These are phyloP conservation scores for Albatrellus sp. DNA, from an alignment of 1,284 basidiomycete species.

Conservation along the genomic window DNA sequence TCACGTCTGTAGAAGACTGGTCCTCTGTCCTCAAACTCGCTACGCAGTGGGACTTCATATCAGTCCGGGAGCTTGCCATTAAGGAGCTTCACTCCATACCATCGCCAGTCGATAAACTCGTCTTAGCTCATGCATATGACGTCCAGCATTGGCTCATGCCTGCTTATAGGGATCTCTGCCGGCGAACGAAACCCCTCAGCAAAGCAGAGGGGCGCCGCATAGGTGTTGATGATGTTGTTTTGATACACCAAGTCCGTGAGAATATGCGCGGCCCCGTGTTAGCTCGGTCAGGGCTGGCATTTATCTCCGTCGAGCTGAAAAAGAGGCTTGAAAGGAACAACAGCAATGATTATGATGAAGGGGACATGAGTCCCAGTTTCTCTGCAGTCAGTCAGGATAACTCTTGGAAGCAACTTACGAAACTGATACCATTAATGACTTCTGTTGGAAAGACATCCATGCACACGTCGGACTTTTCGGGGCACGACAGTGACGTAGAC, in stretches of 20 bases:
- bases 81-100: constrained; percentile 4
- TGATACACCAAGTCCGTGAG: not conserved
- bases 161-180: constrained; percentile 7
- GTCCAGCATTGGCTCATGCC: constrained; percentile 5
- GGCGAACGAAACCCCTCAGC: constrained; percentile 4
- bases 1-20: constrained; percentile 10
- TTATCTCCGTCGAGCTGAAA: too few relatives aligned
- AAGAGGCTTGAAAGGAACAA: too few relatives aligned
- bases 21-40: constrained; percentile 12
- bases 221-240: constrained; percentile 3
- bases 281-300: too few relatives aligned
- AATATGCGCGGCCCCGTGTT: too few relatives aligned
- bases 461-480: too few relatives aligned
- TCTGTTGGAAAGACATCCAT: too few relatives aligned
- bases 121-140: constrained; percentile 9
- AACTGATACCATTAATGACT: too few relatives aligned
- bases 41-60: constrained; percentile 9
- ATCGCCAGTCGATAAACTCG: constrained; percentile 11
- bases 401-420: too few relatives aligned
- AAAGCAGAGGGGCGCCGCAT: constrained; percentile 7
- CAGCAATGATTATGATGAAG: too few relatives aligned
- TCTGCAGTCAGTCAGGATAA: too few relatives aligned
- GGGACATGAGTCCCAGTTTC: too few relatives aligned
- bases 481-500: too few relatives aligned
- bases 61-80: constrained; percentile 11